These are phyloP conservation scores for Papiliotrema fonsecae DNA, from an alignment of 1,284 basidiomycete species.

Conservation along the genomic window DNA sequence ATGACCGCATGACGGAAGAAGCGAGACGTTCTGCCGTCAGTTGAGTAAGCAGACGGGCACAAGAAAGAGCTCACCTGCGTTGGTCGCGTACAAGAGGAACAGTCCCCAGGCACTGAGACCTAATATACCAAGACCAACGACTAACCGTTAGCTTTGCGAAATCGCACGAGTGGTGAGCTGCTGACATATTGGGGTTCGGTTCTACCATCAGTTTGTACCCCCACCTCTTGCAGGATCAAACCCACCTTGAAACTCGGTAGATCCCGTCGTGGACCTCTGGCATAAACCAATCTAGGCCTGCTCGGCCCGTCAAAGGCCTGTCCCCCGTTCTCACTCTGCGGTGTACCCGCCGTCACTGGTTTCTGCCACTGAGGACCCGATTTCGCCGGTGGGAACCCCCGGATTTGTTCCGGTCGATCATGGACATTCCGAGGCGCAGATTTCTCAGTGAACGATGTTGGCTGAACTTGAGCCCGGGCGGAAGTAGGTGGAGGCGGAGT, in stretches of 20 bases:
- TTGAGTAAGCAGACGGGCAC: no score
- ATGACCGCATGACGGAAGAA: constrained; percentile 42
- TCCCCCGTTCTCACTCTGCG: constrained; percentile 51
- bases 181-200: constrained; percentile 32
- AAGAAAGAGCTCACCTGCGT: constrained; percentile 30
- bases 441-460: constrained; percentile 33
- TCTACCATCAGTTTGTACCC: constrained; percentile 17
- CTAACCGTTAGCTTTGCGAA: constrained; percentile 14
- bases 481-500: constrained; percentile 7
- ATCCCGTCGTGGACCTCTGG: constrained; percentile 25
- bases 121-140: constrained; percentile 29
- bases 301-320: constrained; percentile 35
- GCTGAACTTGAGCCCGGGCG: constrained; percentile 7
- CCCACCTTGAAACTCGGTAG: constrained; percentile 40
- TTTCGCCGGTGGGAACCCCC: constrained; percentile 25
- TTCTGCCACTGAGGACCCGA: constrained; percentile 11
- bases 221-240: neutral
- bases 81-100: constrained; percentile 46
- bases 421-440: constrained; percentile 27
- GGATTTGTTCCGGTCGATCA: constrained; percentile 24
- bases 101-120: constrained; percentile 40
- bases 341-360: neutral
- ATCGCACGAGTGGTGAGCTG: neutral
- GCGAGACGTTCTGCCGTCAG: constrained; percentile 40
- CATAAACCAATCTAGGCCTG: constrained; percentile 38